Evolutionary conservation across 1,284 basidiomycete genomes (phyloP), one percentile per base, ranked within the genome.

Genomic region (Laetiporus sulphureus): DNA sequence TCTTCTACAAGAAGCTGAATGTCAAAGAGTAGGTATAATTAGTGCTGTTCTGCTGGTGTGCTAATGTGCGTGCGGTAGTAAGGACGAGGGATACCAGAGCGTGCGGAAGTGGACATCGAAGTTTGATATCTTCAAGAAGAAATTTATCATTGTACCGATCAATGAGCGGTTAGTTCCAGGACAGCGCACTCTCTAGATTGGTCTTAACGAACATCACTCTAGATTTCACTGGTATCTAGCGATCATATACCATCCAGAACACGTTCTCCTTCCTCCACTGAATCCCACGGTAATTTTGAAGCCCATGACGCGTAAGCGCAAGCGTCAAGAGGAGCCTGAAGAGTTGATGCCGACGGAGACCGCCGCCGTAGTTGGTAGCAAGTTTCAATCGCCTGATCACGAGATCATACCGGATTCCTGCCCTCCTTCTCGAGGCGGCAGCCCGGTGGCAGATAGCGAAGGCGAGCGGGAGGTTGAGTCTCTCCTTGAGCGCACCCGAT

Each of bases 191-290:
- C n/a, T n/a, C n/a, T n/a, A n/a, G n/a, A n/a, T n/a, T n/a, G n/a
- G n/a, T n/a, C n/a, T n/a, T 29, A 31, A 15, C 36, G 22, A 19
- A n/a, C 36, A n/a, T n/a, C n/a, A 5, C 20, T 32, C 15, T 50
- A 95, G 91, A 54, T 67, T 91, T 34, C 96, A 99, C 66, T 99
- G 96, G 96, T 99, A 96, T 61, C 75, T 99, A 18, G 94, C 91
- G 5, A 80, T 99, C 50, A 93, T 99, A 51, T 85, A 82, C 62
- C 83, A 89, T 46, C 95, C 96, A 0, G 77, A 75, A 38, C 65
- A 78, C 51, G 66, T 76, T 25, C 65, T 88, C 4, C 56, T 60
- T 38, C 70, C 72, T 5, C 69, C 68, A 3, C 61, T 68, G 15
- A 59, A 60, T 25, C 45, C 38, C 22, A 38, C 39, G 48, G 32